These are phyloP conservation scores for Corynespora cassiicola DNA, from an alignment of 2,329 filamentous ascomycete species.

Conservation along the genomic window DNA sequence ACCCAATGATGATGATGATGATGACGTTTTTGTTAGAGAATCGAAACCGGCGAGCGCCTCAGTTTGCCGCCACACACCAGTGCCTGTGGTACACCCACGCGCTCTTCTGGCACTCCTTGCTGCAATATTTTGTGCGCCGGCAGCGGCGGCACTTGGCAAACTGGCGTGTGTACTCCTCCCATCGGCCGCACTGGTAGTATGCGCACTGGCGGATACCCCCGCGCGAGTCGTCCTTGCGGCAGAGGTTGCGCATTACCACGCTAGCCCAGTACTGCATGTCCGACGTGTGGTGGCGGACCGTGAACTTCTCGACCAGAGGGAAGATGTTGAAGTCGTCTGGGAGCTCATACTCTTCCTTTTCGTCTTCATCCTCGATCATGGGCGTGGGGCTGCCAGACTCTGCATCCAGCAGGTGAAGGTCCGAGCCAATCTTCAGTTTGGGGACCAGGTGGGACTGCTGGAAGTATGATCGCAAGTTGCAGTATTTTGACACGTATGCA, in stretches of 20 bases:
- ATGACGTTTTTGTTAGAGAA: no score
- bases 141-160: constrained; percentile 98
- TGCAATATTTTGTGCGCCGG: constrained; percentile 97
- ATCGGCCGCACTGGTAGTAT: constrained; percentile 97
- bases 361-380: constrained; percentile 65
- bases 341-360: constrained; percentile 85
- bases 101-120: constrained; percentile 99
- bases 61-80: constrained; percentile 85
- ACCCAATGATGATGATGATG: constrained; percentile 37
- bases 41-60: constrained; percentile 17
- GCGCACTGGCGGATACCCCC: constrained; percentile 97
- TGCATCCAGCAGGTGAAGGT: constrained; percentile 80
- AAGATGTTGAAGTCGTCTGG: constrained; percentile 99
- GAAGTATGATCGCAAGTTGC: constrained; percentile 93
- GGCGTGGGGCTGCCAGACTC: constrained; percentile 54
- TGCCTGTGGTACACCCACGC: constrained; percentile 98
- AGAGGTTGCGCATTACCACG: constrained; percentile 98
- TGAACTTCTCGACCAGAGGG: constrained; percentile 97
- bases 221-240: constrained; percentile 93
- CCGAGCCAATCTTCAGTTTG: constrained; percentile 85
- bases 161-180: constrained; percentile 95
- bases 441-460: constrained; percentile 94
- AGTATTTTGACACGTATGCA: constrained; percentile 98
- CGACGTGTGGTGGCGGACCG: constrained; percentile 89
- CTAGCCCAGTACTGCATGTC: constrained; percentile 99